Evolutionary conservation across 2,329 filamentous ascomycete genomes (phyloP).

Genomic region (Fusarium sp.): DNA sequence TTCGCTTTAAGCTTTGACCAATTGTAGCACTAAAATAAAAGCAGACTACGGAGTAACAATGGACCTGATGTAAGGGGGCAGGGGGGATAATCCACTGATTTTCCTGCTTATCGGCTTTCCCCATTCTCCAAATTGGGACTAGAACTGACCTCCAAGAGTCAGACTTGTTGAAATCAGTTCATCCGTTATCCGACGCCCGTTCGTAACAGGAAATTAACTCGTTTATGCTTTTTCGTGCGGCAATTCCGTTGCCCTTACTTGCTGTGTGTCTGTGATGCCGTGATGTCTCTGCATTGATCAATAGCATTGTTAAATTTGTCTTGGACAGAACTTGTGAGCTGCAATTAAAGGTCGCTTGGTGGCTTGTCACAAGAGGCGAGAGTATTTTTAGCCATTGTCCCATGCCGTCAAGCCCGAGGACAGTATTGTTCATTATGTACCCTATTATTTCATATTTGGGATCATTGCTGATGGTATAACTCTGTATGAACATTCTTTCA

Average conservation of each 20-base stretch:
- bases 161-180: conserved; percentile 18
- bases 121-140: no score
- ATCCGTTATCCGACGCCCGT: conserved; percentile 6
- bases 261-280: conserved; percentile 3
- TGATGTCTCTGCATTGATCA: background rate
- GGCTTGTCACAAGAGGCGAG: conserved; percentile 19
- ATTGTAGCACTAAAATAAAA: conserved; percentile 8
- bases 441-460: background rate
- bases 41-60: no score
- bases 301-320: conserved; percentile 21
- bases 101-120: background rate
- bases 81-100: conserved; percentile 3
- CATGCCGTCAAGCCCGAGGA: background rate
- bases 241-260: conserved; percentile 13
- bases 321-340: conserved; percentile 14
- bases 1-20: conserved; percentile 30
- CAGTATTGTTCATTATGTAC: background rate
- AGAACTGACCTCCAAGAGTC: background rate
- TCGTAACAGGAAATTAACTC: conserved; percentile 14
- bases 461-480: no score
- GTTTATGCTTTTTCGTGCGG: conserved; percentile 1
- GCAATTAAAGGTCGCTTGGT: conserved; percentile 13
- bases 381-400: background rate
- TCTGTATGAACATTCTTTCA: no score
- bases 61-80: conserved; percentile 12